A percentile compares a stretch with the other conserved stretches of the same genome.
Conservation (phyloP, 2,329 filamentous ascomycete genomes). For the Microsporum audouinii region DNA sequence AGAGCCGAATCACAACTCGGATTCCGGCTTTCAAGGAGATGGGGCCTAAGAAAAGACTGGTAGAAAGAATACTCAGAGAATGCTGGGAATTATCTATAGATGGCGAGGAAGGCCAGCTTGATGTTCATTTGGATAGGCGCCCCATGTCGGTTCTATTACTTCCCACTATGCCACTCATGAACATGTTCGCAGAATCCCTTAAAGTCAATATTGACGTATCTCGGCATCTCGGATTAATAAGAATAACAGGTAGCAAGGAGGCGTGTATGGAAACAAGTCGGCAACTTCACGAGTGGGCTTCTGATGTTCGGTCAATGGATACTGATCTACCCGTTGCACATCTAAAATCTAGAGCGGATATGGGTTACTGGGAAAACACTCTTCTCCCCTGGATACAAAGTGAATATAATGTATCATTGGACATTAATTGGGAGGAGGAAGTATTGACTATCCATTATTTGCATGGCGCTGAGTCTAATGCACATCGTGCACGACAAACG, state of each 20-base stretch:
- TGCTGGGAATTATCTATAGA: conserved; percentile 28
- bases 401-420: conserved; percentile 23
- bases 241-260: conserved; percentile 25
- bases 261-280: conserved; percentile 27
- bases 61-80: conserved; percentile 29
- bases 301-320: conserved; percentile 22
- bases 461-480: conserved; percentile 22
- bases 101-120: conserved; percentile 28
- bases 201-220: conserved; percentile 29
- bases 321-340: conserved; percentile 17
- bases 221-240: conserved; percentile 24
- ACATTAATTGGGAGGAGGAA: conserved; percentile 14
- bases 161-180: conserved; percentile 27
- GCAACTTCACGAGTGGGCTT: conserved; percentile 22
- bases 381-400: conserved; percentile 27
- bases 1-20: conserved; percentile 15
- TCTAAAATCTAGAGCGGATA: conserved; percentile 6
- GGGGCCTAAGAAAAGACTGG: conserved; percentile 24
- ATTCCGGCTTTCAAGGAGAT: conserved; percentile 16
- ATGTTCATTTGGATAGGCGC: conserved; percentile 22
- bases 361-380: conserved; percentile 7
- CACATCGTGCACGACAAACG: conserved; percentile 25
- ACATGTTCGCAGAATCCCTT: conserved; percentile 26
- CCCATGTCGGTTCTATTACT: conserved; percentile 24
- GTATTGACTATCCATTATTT: conserved; percentile 25